A percentile compares a stretch with the other conserved stretches of the same genome.
These are phyloP conservation scores for Starmerella stellata DNA, from an alignment of 805 yeast genomes.

Conservation along the genomic window DNA sequence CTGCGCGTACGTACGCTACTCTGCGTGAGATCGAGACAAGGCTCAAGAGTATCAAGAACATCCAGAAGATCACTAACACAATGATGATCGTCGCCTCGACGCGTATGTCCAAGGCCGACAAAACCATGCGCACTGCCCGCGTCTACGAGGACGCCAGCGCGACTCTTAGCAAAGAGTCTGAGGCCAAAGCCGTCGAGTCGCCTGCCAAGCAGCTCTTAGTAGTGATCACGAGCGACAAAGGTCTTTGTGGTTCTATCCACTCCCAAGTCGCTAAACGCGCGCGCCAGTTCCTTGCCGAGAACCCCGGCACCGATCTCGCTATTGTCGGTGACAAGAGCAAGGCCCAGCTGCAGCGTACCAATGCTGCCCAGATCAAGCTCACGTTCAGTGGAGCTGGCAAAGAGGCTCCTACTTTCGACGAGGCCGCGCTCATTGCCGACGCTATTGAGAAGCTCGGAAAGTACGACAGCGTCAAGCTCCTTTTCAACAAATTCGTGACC, in stretches of 20 bases:
- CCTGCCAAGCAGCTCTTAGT: slow-evolving; percentile 56
- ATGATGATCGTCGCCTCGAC: slow-evolving; percentile 99
- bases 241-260: slow-evolving; percentile 97
- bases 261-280: slow-evolving; percentile 83
- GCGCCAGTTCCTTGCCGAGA: slow-evolving; percentile 43
- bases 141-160: slow-evolving; percentile 63
- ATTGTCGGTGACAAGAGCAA: slow-evolving; percentile 89
- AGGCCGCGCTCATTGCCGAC: slow-evolving; percentile 76
- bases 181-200: slow-evolving; percentile 40
- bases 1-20: slow-evolving; percentile 60
- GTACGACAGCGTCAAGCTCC: slow-evolving; percentile 61
- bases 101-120: slow-evolving; percentile 85
- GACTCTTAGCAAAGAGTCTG: slow-evolving; percentile 66
- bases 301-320: slow-evolving; percentile 58
- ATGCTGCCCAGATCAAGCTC: slow-evolving; percentile 47
- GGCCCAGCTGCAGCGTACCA: slow-evolving; percentile 72
- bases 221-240: slow-evolving; percentile 91
- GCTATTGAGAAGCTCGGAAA: slow-evolving; percentile 45
- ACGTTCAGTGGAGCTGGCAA: slow-evolving; percentile 87
- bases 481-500: slow-evolving; percentile 73
- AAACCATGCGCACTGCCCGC: slow-evolving; percentile 78
- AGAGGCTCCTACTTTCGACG: slow-evolving; percentile 85
- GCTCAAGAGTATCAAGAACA: slow-evolving; percentile 93
- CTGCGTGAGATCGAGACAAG: slow-evolving; percentile 97
- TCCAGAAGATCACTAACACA: slow-evolving; percentile 97